Evolutionary conservation across 163 green algal species (phyloP).

Genomic region (Volvox carteri): DNA sequence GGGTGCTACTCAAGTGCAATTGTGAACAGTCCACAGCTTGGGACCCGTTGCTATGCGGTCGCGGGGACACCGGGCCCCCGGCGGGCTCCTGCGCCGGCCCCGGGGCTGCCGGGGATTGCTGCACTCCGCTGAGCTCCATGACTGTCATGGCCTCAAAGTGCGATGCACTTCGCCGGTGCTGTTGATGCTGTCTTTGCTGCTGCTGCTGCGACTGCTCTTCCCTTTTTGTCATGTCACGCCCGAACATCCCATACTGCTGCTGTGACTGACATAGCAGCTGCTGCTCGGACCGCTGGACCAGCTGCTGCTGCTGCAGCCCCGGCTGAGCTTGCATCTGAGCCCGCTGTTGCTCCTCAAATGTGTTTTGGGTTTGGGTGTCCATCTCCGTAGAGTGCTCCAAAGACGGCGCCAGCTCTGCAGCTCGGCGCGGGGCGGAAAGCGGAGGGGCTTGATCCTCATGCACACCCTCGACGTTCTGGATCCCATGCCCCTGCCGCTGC

Average conservation of each 20-base stretch:
- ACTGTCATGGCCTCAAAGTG: neutral
- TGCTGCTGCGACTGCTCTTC: slow-evolving; percentile 4
- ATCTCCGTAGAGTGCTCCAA: neutral
- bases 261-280: neutral
- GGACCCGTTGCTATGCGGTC: neutral
- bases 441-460: neutral
- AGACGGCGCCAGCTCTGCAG: neutral
- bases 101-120: too few species aligned
- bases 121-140: neutral
- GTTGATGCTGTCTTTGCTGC: neutral
- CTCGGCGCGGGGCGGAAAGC: neutral
- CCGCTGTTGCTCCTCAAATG: neutral
- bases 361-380: neutral
- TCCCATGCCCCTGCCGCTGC: neutral
- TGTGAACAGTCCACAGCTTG: slow-evolving; percentile 13
- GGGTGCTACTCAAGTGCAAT: too few species aligned
- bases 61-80: neutral
- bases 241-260: neutral
- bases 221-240: neutral
- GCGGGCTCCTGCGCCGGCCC: neutral
- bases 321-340: neutral
- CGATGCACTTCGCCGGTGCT: neutral
- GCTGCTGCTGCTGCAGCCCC: neutral
- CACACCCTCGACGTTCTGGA: neutral
- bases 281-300: too few species aligned